Evolutionary conservation across 148 eudicot species (phyloP).

Genomic region (Arbutus unedo): DNA sequence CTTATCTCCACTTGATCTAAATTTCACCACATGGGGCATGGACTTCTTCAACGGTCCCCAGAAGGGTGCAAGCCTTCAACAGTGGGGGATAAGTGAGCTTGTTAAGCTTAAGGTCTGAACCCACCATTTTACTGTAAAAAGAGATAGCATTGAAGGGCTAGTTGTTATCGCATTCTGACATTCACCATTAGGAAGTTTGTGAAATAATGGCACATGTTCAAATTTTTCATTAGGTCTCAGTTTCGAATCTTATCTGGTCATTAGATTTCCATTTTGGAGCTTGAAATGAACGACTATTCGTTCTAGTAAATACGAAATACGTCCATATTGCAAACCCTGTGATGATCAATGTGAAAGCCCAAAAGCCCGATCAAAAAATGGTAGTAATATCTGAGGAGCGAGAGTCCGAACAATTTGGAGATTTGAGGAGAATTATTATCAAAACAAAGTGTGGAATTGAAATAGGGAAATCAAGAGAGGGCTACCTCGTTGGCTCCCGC

Average conservation of each 20-base stretch:
- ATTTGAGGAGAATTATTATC: neutral
- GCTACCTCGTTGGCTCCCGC: no score
- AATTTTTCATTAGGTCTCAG: neutral
- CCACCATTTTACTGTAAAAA: constrained; percentile 19
- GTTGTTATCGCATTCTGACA: neutral
- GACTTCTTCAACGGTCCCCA: constrained; percentile 25
- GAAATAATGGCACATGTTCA: neutral
- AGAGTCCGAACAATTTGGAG: neutral
- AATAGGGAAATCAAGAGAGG: neutral
- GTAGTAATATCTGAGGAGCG: neutral
- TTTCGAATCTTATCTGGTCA: neutral
- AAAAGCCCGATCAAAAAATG: neutral
- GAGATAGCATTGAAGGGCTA: constrained; percentile 18
- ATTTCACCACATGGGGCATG: constrained; percentile 33
- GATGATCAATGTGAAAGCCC: neutral
- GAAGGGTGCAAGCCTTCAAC: constrained; percentile 32
- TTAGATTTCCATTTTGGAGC: neutral
- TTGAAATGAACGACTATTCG: neutral
- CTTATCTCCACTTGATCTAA: constrained; percentile 23
- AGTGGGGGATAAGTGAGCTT: constrained; percentile 36
- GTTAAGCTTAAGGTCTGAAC: constrained; percentile 24
- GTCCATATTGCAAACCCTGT: neutral
- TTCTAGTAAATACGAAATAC: neutral
- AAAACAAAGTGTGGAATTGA: neutral
- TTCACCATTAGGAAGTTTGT: neutral